A percentile compares a stretch with the other conserved stretches of the same genome.
Conservation (phyloP, 177 flowering plant species). For the Vitis hybrid region DNA sequence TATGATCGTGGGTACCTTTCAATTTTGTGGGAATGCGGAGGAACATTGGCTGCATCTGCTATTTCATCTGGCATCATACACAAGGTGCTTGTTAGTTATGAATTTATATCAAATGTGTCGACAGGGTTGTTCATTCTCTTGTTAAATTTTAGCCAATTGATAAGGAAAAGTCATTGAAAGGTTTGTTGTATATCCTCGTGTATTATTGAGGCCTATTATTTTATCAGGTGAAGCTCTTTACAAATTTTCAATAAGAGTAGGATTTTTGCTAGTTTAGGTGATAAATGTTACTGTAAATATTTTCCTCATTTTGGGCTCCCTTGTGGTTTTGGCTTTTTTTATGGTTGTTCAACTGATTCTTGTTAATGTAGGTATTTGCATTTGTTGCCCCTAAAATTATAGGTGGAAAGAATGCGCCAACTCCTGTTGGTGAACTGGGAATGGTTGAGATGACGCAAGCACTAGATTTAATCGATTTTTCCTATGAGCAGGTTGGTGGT, state of each 20-base stretch:
- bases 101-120: background rate
- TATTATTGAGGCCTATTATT: background rate
- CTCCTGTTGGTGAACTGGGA: constrained; percentile 97
- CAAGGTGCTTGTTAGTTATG: constrained; percentile 32
- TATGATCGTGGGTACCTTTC: constrained; percentile 89
- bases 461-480: constrained; percentile 67
- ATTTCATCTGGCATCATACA: constrained; percentile 76
- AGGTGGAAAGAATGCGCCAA: constrained; percentile 90
- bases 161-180: background rate
- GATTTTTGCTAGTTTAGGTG: background rate
- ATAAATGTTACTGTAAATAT: background rate
- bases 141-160: background rate
- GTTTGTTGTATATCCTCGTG: background rate
- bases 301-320: background rate
- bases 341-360: background rate
- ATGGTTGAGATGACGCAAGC: constrained; percentile 99
- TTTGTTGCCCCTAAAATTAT: constrained; percentile 98
- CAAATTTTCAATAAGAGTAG: background rate
- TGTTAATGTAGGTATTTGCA: constrained; percentile 71
- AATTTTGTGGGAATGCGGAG: constrained; percentile 95
- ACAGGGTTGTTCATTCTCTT: background rate
- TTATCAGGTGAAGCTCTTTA: background rate
- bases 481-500: constrained; percentile 79
- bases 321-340: background rate
- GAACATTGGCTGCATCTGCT: constrained; percentile 85